phyloP scores from a whole-genome alignment of 2,329 filamentous ascomycete species.

The Sarocladiaceae sp. region DNA sequence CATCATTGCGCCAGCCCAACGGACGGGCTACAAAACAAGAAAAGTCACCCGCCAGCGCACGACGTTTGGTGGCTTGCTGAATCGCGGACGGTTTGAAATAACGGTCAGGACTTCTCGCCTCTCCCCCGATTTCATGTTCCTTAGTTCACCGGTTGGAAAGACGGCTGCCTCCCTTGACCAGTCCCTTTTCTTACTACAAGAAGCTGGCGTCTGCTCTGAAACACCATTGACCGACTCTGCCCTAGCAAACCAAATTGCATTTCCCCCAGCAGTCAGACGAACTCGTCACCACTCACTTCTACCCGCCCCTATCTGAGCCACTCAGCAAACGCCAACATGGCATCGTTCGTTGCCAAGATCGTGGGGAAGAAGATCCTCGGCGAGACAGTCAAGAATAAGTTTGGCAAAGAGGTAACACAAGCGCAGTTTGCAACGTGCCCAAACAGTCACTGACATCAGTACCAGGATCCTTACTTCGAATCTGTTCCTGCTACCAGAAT shows the following conservation, averaged over 20 bases:
- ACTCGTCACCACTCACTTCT: no score
- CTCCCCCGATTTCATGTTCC: background rate
- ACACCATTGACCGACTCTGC: background rate
- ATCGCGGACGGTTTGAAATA: conserved; percentile 3
- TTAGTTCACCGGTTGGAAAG: background rate
- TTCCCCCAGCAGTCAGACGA: background rate
- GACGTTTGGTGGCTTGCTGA: background rate
- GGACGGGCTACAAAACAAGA: conserved; percentile 7
- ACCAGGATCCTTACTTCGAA: conserved; percentile 85
- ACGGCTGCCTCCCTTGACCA: conserved; percentile 7
- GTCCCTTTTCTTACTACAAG: conserved; percentile 5
- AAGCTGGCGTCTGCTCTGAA: conserved; percentile 1
- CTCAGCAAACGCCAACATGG: conserved; percentile 32
- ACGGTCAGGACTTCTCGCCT: background rate
- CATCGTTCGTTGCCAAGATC: conserved; percentile 45
- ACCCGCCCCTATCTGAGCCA: no score
- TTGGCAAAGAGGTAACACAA: conserved; percentile 43
- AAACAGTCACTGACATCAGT: conserved; percentile 8
- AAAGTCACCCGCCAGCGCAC: background rate
- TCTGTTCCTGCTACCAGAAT: conserved; percentile 67
- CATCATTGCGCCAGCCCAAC: conserved; percentile 4
- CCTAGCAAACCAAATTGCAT: background rate
- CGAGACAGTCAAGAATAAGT: conserved; percentile 51
- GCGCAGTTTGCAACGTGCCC: conserved; percentile 13
- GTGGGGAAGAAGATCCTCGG: conserved; percentile 51